Evolutionary conservation across 176 grass and related monocot species (phyloP).

Genomic region (Bonia amplexicaulis): DNA sequence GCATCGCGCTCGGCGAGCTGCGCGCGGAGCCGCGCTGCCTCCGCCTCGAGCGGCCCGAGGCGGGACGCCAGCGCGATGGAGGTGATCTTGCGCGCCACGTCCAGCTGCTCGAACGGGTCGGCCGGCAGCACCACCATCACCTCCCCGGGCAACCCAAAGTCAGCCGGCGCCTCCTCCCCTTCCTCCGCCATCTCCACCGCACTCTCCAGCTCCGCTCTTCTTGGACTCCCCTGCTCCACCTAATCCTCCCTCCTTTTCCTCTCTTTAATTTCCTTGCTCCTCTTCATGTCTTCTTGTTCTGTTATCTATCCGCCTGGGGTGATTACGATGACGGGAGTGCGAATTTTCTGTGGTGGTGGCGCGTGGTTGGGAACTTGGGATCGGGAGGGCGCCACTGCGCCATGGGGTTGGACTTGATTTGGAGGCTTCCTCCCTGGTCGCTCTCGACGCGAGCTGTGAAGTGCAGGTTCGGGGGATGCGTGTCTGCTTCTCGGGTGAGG

Average conservation of each 20-base stretch:
- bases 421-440: constrained; percentile 38
- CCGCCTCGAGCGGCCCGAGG: constrained; percentile 58
- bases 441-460: constrained; percentile 3
- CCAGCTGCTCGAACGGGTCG: constrained; percentile 92
- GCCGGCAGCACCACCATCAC: constrained; percentile 60
- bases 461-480: not conserved
- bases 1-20: constrained; percentile 64
- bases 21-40: constrained; percentile 39
- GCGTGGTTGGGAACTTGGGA: not conserved
- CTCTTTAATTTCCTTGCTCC: not conserved
- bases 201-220: not conserved
- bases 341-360: constrained; percentile 27
- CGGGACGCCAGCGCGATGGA: constrained; percentile 79
- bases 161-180: constrained; percentile 3
- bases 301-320: not conserved
- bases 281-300: not conserved
- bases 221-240: not conserved
- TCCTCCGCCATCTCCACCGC: constrained; percentile 17
- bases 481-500: not conserved
- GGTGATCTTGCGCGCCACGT: constrained; percentile 92
- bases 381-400: constrained; percentile 6
- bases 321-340: constrained; percentile 11
- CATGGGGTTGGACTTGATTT: constrained; percentile 9
- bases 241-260: not conserved
- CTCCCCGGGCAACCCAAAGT: constrained; percentile 61